Conservation (phyloP, 306 rosid species). For the Carpinus fangiana region DNA sequence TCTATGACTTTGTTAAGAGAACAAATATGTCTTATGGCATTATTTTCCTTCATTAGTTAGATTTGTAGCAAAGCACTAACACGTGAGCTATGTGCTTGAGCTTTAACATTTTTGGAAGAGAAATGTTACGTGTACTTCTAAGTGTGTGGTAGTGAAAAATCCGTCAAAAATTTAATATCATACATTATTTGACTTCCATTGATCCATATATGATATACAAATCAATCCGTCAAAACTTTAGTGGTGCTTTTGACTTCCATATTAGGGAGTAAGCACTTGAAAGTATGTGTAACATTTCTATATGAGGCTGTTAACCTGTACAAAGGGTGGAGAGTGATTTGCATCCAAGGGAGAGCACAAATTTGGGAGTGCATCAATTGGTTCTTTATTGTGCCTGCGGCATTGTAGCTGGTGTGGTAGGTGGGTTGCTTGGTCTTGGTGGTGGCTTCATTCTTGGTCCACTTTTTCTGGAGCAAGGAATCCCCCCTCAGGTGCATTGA, state of each 20-base stretch:
- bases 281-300: too few relatives aligned
- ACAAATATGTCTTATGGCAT: background rate
- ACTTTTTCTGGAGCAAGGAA: constrained; percentile 80
- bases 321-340: constrained; percentile 62
- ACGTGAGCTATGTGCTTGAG: background rate
- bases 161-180: too few relatives aligned
- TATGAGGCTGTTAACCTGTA: constrained; percentile 74
- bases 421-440: constrained; percentile 92
- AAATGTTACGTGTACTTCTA: too few relatives aligned
- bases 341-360: constrained; percentile 62
- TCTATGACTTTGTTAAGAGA: background rate
- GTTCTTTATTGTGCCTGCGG: constrained; percentile 56
- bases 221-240: too few relatives aligned
- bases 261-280: too few relatives aligned
- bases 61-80: background rate
- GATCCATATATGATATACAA: too few relatives aligned
- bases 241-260: too few relatives aligned
- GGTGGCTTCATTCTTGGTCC: constrained; percentile 98
- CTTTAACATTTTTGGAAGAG: background rate
- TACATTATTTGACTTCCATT: too few relatives aligned
- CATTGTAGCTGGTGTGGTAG: constrained; percentile 74
- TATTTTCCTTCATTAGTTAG: background rate
- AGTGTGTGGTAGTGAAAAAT: too few relatives aligned
- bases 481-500: constrained; percentile 84
- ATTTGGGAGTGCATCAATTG: constrained; percentile 51